Evolutionary conservation across 352 stramenopile species (phyloP).

Genomic region (Globisporangium radiosum): DNA sequence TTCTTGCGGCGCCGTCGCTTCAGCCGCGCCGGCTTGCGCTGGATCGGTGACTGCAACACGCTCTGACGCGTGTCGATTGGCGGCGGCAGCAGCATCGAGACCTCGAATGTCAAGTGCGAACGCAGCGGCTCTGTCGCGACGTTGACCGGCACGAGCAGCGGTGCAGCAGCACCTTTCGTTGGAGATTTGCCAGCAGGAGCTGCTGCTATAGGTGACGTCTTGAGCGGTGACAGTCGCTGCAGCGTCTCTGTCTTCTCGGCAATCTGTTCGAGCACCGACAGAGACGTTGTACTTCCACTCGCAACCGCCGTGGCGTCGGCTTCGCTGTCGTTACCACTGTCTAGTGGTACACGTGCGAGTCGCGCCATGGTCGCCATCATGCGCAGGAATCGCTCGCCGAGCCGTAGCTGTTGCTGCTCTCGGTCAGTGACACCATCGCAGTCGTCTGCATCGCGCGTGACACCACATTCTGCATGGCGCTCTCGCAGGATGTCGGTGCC

Average conservation of each 20-base stretch:
- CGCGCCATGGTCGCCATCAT: constrained; percentile 47
- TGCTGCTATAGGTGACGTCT: background rate
- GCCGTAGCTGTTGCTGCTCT: constrained; percentile 21
- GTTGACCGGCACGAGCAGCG: constrained; percentile 16
- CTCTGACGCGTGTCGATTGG: constrained; percentile 46
- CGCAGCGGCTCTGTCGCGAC: constrained; percentile 28
- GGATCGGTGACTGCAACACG: constrained; percentile 42
- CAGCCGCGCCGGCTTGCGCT: constrained; percentile 26
- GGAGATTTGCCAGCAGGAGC: background rate
- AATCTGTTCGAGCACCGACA: constrained; percentile 5
- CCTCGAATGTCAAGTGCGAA: constrained; percentile 52
- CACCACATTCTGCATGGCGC: background rate
- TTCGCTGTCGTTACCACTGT: background rate
- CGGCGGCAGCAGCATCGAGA: constrained; percentile 48
- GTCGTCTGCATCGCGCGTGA: background rate
- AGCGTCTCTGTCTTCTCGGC: constrained; percentile 1
- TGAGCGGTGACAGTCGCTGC: constrained; percentile 7
- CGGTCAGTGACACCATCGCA: background rate
- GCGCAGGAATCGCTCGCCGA: constrained; percentile 49
- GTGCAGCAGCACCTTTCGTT: background rate
- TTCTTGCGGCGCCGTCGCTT: constrained; percentile 16
- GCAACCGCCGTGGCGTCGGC: background rate
- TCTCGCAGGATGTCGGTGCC: background rate
- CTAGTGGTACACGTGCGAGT: constrained; percentile 22
- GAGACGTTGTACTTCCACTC: background rate